These are phyloP conservation scores for Gossypium davidsonii DNA, from an alignment of 441 rosid species.

Conservation along the genomic window DNA sequence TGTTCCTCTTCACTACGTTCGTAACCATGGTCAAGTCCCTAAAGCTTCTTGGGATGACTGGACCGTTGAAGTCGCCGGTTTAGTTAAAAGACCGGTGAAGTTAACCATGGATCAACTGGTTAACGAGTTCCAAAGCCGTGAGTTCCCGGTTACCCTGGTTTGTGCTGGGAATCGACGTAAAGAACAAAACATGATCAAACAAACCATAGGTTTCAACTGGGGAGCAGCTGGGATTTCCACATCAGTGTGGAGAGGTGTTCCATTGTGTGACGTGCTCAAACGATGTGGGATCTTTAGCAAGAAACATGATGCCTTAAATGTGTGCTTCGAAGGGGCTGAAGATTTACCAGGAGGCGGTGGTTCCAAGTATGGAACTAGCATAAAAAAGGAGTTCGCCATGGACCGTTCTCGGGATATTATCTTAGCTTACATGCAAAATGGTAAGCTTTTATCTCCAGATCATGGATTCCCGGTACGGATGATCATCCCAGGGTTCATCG, in stretches of 20 bases:
- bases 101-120: constrained; percentile 77
- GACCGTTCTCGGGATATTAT: constrained; percentile 83
- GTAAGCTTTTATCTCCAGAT: constrained; percentile 63
- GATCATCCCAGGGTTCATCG: constrained; percentile 75
- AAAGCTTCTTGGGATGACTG: constrained; percentile 58
- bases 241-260: constrained; percentile 79
- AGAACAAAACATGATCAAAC: constrained; percentile 83
- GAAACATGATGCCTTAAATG: constrained; percentile 40
- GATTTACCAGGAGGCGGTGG: constrained; percentile 91
- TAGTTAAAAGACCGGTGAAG: constrained; percentile 50
- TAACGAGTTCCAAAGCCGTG: constrained; percentile 53
- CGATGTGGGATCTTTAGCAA: constrained; percentile 63
- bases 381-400: constrained; percentile 58
- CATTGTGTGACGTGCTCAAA: constrained; percentile 48
- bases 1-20: constrained; percentile 83
- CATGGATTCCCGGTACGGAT: constrained; percentile 84
- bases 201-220: constrained; percentile 90
- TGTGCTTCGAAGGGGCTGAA: constrained; percentile 87
- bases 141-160: constrained; percentile 65
- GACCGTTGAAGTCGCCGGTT: constrained; percentile 67
- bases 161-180: constrained; percentile 91
- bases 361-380: constrained; percentile 81
- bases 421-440: constrained; percentile 89
- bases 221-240: constrained; percentile 77
- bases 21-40: constrained; percentile 81